Evolutionary conservation across 768 basidiomycete genomes (phyloP), one percentile per base, ranked within the genome.

Genomic region (Pleurotus tuber-regium): DNA sequence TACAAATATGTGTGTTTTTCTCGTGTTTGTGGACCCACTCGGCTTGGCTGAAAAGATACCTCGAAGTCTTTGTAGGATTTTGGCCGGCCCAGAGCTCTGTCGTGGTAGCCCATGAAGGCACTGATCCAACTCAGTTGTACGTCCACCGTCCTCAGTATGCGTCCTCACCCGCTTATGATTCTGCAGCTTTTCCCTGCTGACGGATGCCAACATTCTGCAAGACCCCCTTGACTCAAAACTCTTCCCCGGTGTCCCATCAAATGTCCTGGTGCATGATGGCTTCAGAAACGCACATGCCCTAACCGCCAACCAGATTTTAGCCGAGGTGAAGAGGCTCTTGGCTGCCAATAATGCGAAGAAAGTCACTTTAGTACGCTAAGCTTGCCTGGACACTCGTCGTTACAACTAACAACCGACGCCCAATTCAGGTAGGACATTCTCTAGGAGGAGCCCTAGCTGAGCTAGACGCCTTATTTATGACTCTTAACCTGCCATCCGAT

Each of bases 21-120:
- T 35, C 16, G 26, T 63, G 21, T 18, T 36, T 18, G 16, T 12
- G 1, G 11, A 38, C 47, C 40, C 42, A 35, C 24, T 39, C 38
- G 28, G 16, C 29, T 23, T 26, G 26, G n/a, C 29, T 38, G 16
- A 51, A 21, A 51, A 55, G 51, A 21, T 43, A 24, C 6, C 38
- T 29, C 19, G 4, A 49, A 83, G 80, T 67, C 56, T 83, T 74
- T 57, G 80, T 83, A 16, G 83, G 83, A 5, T 82, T 76, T 56
- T 82, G 78, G 70, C 75, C 76, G 1, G 54, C 66, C 5, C 64
- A 76, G 53, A 69, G 75, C 50, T 69, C 79, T 2, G 71, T 84
- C 30, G 72, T 85, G n/a, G 79, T 84, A 6, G 77, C 76, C 1
- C 83, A 84, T 55, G 70, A 85, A 59, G 83, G 83, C 12, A 84